A percentile compares a stretch with the other conserved stretches of the same genome.
Conservation (phyloP, 2,329 filamentous ascomycete species). For the Grosmannia huntii region DNA sequence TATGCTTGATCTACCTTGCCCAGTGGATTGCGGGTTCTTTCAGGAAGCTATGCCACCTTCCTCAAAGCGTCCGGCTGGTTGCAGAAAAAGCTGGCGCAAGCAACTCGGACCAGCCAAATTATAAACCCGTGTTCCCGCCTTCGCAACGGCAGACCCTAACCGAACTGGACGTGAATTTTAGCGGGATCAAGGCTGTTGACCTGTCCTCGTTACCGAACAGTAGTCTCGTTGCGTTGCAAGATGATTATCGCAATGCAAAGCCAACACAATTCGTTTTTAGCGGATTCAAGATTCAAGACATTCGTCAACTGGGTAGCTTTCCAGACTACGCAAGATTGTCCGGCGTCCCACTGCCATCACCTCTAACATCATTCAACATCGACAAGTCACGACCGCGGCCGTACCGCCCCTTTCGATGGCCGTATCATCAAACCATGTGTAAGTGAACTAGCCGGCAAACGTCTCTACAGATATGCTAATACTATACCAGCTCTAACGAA, state of each 20-base stretch:
- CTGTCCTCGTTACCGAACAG: not conserved
- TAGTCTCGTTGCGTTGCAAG: not conserved
- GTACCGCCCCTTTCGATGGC: slow-evolving; percentile 72
- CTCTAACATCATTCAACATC: slow-evolving; percentile 49
- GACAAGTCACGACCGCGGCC: slow-evolving; percentile 56
- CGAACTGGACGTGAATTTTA: not conserved
- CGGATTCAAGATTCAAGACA: slow-evolving; percentile 2
- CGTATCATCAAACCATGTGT: slow-evolving; percentile 89
- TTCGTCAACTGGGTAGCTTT: slow-evolving; percentile 50
- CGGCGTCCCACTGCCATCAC: slow-evolving; percentile 56
- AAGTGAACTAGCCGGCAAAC: slow-evolving; percentile 20
- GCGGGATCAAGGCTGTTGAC: not conserved
- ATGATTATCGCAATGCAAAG: not conserved
- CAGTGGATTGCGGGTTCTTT: not conserved
- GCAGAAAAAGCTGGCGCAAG: not conserved
- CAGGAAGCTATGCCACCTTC: not conserved
- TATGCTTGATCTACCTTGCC: not conserved
- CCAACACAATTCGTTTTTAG: slow-evolving; percentile 1
- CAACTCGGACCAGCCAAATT: not conserved
- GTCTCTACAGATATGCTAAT: not conserved
- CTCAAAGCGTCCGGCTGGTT: not conserved
- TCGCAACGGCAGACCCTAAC: not conserved
- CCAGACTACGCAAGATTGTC: slow-evolving; percentile 66
- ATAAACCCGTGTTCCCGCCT: not conserved
- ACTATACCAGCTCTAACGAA: slow-evolving; percentile 52